Evolutionary conservation across 192 early-diverging fungal genomes (phyloP).

Genomic region (Phlyctochytrium planicorne): DNA sequence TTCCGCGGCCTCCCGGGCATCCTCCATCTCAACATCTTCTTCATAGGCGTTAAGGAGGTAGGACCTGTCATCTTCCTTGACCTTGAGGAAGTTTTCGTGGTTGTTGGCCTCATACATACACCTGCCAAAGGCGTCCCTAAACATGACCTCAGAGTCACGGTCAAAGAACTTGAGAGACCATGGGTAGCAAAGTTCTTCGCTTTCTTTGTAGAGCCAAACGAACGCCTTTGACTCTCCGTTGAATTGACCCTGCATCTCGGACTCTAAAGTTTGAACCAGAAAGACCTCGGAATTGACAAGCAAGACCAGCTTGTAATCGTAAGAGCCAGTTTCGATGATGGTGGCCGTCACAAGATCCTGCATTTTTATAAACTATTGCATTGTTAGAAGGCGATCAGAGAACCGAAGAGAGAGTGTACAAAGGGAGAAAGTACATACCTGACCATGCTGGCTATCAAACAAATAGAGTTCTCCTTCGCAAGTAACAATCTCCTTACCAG

Average conservation of each 20-base stretch:
- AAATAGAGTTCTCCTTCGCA: constrained; percentile 62
- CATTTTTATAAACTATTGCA: constrained; percentile 25
- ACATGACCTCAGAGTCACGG: constrained; percentile 40
- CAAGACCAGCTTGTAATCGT: constrained; percentile 34
- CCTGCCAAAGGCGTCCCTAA: constrained; percentile 67
- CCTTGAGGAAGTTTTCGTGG: constrained; percentile 61
- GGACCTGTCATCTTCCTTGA: constrained; percentile 64
- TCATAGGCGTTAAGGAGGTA: constrained; percentile 75
- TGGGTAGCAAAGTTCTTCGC: constrained; percentile 59
- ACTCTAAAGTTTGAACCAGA: constrained; percentile 62
- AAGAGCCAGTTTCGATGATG: constrained; percentile 26
- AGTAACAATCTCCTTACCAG: constrained; percentile 48
- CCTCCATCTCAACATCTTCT: constrained; percentile 68
- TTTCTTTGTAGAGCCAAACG: constrained; percentile 79
- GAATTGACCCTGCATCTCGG: constrained; percentile 78
- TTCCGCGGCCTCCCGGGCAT: constrained; percentile 37
- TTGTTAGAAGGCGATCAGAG: neutral
- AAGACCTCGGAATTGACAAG: constrained; percentile 33
- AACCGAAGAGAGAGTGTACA: neutral
- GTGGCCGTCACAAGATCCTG: constrained; percentile 20
- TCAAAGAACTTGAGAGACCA: constrained; percentile 71
- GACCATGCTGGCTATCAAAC: constrained; percentile 51
- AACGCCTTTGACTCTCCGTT: constrained; percentile 69
- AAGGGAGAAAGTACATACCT: constrained; percentile 12
- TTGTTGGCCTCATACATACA: constrained; percentile 78